These are phyloP conservation scores for Coniochaeta sp. DNA, from an alignment of 2,329 filamentous ascomycete genomes.

Conservation along the genomic window DNA sequence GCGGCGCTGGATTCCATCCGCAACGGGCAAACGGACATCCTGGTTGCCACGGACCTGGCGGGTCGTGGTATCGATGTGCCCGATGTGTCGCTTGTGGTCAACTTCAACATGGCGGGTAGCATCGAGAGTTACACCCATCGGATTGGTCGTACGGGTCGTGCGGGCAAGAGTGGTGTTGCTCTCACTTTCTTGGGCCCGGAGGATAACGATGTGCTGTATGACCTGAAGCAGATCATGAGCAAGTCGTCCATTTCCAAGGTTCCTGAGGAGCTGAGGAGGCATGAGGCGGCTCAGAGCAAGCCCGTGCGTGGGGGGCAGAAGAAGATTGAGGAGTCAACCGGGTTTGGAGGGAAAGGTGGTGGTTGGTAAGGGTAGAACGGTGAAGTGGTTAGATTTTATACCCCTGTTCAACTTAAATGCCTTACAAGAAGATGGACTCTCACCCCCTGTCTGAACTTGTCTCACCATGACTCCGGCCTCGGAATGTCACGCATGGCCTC, in stretches of 20 bases:
- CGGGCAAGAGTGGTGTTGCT: conserved; percentile 90
- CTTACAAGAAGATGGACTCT: not conserved
- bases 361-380: conserved; percentile 11
- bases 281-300: conserved; percentile 34
- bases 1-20: conserved; percentile 82
- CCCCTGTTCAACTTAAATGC: too few relatives aligned
- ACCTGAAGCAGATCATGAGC: conserved; percentile 89
- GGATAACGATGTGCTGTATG: conserved; percentile 85
- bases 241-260: conserved; percentile 86
- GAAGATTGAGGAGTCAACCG: conserved; percentile 19
- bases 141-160: conserved; percentile 93
- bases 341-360: conserved; percentile 18
- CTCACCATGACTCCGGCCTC: not conserved
- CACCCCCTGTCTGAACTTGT: too few relatives aligned
- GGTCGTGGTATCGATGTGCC: conserved; percentile 96
- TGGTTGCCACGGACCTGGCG: conserved; percentile 92
- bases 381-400: not conserved
- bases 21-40: conserved; percentile 71
- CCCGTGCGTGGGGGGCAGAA: conserved; percentile 21
- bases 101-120: conserved; percentile 95
- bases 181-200: conserved; percentile 93
- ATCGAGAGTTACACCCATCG: conserved; percentile 97
- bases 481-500: not conserved
- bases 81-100: conserved; percentile 88
- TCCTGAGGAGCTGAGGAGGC: conserved; percentile 82